Percentiles rank a stretch among this genome's conserved stretches.
These are phyloP conservation scores for Aspergillus alliaceus DNA, from an alignment of 2,329 filamentous ascomycete genomes.

Conservation along the genomic window DNA sequence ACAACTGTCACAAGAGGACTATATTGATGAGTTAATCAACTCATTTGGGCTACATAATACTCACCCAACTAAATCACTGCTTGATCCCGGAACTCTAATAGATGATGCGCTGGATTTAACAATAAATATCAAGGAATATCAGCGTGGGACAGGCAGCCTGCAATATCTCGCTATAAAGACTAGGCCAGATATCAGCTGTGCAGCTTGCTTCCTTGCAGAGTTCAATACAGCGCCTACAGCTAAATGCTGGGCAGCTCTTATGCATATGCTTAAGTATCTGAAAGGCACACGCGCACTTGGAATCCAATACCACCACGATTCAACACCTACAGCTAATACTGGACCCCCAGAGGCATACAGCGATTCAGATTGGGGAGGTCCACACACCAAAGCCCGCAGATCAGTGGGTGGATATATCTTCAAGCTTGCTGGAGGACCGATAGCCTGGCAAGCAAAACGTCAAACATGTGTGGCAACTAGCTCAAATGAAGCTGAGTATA, in stretches of 20 bases:
- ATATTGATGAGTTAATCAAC: too few relatives aligned
- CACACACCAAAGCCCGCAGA: conserved; percentile 1
- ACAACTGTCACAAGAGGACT: neutral
- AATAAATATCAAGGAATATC: too few relatives aligned
- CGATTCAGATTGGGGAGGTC: conserved; percentile 1
- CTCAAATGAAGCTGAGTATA: too few relatives aligned
- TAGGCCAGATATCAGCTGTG: neutral
- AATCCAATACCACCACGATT: neutral
- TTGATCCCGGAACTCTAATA: too few relatives aligned
- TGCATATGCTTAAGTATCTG: neutral
- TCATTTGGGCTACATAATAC: too few relatives aligned
- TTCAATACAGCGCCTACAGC: neutral
- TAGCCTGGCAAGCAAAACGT: neutral
- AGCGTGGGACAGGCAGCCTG: too few relatives aligned
- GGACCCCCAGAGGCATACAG: neutral
- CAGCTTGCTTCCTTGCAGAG: conserved; percentile 3
- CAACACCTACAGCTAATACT: neutral
- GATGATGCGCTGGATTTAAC: too few relatives aligned
- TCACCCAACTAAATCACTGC: too few relatives aligned
- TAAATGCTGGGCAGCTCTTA: neutral
- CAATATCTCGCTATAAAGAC: too few relatives aligned
- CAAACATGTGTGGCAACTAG: conserved; percentile 1
- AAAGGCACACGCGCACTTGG: neutral
- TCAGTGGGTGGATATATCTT: neutral
- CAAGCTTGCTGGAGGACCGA: too few relatives aligned